phyloP scores from a whole-genome alignment of 192 early-diverging fungal genomes.

The Umbelopsis ramanniana region DNA sequence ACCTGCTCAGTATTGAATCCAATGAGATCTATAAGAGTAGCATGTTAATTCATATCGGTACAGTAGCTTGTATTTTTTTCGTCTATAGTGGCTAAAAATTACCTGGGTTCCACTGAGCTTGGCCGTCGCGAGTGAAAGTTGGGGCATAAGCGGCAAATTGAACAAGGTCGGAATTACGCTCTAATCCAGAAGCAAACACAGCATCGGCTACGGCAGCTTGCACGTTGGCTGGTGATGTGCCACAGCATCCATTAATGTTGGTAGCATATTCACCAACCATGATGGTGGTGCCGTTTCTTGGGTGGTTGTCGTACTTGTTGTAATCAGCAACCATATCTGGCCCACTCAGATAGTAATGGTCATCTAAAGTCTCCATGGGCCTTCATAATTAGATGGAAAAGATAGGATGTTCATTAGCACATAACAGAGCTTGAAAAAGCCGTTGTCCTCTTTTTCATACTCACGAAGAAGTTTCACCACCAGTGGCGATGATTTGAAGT shows the following conservation, averaged over 20 bases:
- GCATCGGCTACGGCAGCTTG: conserved; percentile 36
- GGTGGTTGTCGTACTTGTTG: conserved; percentile 30
- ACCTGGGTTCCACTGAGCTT: conserved; percentile 37
- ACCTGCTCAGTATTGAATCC: conserved; percentile 27
- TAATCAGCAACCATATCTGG: conserved; percentile 19
- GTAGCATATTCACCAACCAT: conserved; percentile 38
- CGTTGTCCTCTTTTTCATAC: background rate
- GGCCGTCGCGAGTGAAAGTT: conserved; percentile 25
- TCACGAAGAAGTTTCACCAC: conserved; percentile 3
- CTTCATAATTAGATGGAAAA: background rate
- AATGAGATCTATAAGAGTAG: conserved; percentile 24
- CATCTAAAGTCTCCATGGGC: conserved; percentile 20
- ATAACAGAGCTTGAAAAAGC: too few relatives aligned
- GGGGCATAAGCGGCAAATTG: conserved; percentile 37
- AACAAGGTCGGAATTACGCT: conserved; percentile 35
- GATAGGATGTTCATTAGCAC: background rate
- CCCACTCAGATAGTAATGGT: conserved; percentile 29
- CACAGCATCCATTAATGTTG: conserved; percentile 30
- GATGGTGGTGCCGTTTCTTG: conserved; percentile 29
- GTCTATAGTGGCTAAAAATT: background rate
- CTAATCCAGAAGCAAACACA: conserved; percentile 24
- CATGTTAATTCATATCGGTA: background rate
- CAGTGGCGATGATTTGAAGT: conserved; percentile 28
- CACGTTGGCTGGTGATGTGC: conserved; percentile 27
- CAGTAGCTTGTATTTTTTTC: background rate